These are phyloP conservation scores for Chrysosporium queenslandicum DNA, from an alignment of 2,329 filamentous ascomycete genomes.

Conservation along the genomic window DNA sequence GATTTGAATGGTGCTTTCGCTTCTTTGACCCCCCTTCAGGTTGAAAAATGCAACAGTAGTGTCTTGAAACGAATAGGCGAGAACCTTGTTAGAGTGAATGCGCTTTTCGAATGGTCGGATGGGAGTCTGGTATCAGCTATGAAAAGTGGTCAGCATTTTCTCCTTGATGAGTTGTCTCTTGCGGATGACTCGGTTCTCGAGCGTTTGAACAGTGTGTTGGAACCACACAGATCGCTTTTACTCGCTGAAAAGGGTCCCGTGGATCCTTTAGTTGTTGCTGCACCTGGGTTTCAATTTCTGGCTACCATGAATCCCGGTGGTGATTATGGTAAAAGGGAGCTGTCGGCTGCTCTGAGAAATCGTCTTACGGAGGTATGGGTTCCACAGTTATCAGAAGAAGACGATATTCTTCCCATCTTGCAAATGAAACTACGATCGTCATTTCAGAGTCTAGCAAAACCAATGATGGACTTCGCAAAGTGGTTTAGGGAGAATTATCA, in stretches of 20 bases:
- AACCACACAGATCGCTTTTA: conserved; percentile 73
- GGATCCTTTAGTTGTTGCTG: conserved; percentile 67
- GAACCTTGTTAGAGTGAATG: conserved; percentile 57
- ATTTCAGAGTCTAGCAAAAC: conserved; percentile 49
- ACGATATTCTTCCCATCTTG: conserved; percentile 83
- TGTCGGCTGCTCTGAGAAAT: conserved; percentile 89
- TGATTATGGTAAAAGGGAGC: conserved; percentile 94
- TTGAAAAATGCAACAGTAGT: conserved; percentile 41
- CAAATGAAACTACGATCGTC: conserved; percentile 56
- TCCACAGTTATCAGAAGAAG: conserved; percentile 68
- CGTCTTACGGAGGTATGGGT: conserved; percentile 99
- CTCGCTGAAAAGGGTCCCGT: conserved; percentile 87
- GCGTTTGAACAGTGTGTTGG: conserved; percentile 88
- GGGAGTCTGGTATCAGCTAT: conserved; percentile 90
- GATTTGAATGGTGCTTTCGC: conserved; percentile 53
- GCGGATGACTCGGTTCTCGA: conserved; percentile 96
- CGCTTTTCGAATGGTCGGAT: conserved; percentile 93
- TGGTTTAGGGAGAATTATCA: conserved; percentile 84
- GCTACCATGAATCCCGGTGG: conserved; percentile 99
- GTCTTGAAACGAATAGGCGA: conserved; percentile 37
- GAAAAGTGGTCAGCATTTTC: conserved; percentile 78
- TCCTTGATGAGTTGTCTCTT: conserved; percentile 94
- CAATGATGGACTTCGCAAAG: conserved; percentile 75
- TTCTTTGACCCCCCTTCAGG: conserved; percentile 38
- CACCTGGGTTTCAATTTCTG: conserved; percentile 81